Evolutionary conservation across 345 rosid species (phyloP), one percentile per base, ranked within the genome.

Genomic region (Moricandia moricandioides): DNA sequence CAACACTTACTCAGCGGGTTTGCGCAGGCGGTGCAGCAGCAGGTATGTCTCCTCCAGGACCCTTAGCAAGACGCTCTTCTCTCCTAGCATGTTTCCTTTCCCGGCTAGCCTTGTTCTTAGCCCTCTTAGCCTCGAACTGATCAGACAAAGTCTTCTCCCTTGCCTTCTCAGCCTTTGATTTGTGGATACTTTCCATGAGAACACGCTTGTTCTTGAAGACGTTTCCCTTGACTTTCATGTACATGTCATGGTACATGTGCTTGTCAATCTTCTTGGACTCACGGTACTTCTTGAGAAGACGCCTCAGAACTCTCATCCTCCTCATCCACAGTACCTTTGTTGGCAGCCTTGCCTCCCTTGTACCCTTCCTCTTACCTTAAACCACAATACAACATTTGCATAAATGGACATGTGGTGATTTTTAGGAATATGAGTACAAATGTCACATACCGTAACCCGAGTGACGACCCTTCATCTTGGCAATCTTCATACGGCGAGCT

Each of bases 171-270:
- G 98, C 96, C 90, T 94, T 91, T 0, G 93, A 85, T 60, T 90
- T 91, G 92, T 94, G 97, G 58, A 94, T 94, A 62, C 95, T 89
- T 77, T 94, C 99, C 99, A 94, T 94, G 64, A 94, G 79, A 8
- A 94, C 99, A 62, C 97, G 83, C 85, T 94, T 94, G 87, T 94
- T 94, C 86, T 94, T 94, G 51, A 85, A 94, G 8, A 92, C 98
- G 56, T 94, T 94, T 77, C 98, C 98, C 84, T 94, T 94, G 43
- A 90, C 97, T 78, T 80, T 90, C 99, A 94, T 92, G 93, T 92
- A 94, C 99, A 94, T 94, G 80, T 92, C 97, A 17, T 94, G 99
- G 80, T 94, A 94, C 97, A 94, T 94, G 70, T 94, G 99, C 76
- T 78, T 94, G 84, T 94, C 99, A 80, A 94, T 92, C 89, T 94